Base-by-base conservation (phyloP, 148 eudicot species). In the Chenopodium berlandieri region DNA sequence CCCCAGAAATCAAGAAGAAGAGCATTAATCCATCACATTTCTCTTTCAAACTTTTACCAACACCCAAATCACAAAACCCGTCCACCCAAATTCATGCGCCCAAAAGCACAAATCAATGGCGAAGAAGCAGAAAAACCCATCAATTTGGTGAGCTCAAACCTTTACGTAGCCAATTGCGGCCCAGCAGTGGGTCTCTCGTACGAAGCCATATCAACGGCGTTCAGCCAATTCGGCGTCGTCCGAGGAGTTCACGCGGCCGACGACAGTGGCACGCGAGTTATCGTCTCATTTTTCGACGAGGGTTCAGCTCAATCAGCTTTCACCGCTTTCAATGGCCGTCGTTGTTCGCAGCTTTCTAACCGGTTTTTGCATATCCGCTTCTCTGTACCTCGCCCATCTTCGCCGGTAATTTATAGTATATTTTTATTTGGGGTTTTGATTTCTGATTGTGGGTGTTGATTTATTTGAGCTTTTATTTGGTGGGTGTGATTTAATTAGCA, bases 151-250 rank as follows among this genome's bases (percentile, higher is more conserved):
- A 92, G 91, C 78, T 81, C 89, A 40, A 90, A 92, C 79, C 93
- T 96, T 11, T 96, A 89, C 76, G 95, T 96, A 22, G 99, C 99
- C 67, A 96, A 96, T 81, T 94, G 98, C 77, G 99, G 99, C n/a
- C 99, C 99, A 0, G 91, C 94, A 32, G 95, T 96, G 20, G 98
- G 97, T 23, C 87, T 94, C 31, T 86, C 94, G 32, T 84, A 91
- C 22, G 91, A 94, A 1, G 47, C 80, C 20, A 92, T 96, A n/a
- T 86, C 91, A 10, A 80, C 86, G 34, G 95, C 77, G 5, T 96
- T 96, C 81, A 69, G 85, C 30, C 79, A 80, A 14, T 96, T 86
- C 54, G 99, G 99, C n/a, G 80, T 82, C 76, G 92, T 96, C 7
- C 85, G 25, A 44, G 97, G 95, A 64, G 99, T 96, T 25, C 82